Base-by-base conservation (phyloP, 148 eudicot species). In the Amaranthus palmeri region DNA sequence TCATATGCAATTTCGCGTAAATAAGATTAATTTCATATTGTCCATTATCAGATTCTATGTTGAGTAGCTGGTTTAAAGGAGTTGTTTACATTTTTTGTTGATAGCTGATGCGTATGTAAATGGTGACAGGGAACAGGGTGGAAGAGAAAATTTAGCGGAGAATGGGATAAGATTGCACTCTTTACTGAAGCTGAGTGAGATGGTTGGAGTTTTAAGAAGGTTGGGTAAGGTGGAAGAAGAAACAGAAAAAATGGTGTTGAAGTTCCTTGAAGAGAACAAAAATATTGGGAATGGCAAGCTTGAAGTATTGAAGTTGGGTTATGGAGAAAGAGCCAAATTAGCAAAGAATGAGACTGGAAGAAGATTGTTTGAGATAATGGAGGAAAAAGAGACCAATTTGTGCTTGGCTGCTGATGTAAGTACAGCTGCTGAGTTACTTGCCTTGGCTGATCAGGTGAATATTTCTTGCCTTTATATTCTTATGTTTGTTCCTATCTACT, bases 341-440 rank as follows among this genome's bases (percentile, higher is more conserved):
- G 73, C 85, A 14, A 92, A 85, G 72, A 92, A 92, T 76, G 90
- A 86, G 57, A 90, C 92, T 46, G 93, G 88, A 51, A 86, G 82
- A 82, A 90, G 75, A 81, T 74, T 92, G 85, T 90, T 90, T 81
- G 96, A 90, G 83, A 83, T 92, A 63, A 92, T 92, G 97, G 73
- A 81, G 69, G 62, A 84, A 77, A 90, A 92, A 78, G 85, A 92
- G 83, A 85, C 87, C 63, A 92, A 92, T 81, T 77, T 92, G 83
- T 92, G 97, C 72, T 79, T 92, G 86, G 91, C 97, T 74, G 97
- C 96, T 50, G 96, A 92, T 85, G 97, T 92, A 78, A 82, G 86
- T 54, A 88, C 97, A 25, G 96, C 97, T 46, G 85, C 91, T 18
- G 96, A 90, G 77, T 83, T 92, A 81, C 92, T 92, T 58, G 88